Percentiles rank a stretch among this genome's conserved stretches.
phyloP scores from a whole-genome alignment of 2,329 filamentous ascomycete genomes.

The Fusarium heterosporum region DNA sequence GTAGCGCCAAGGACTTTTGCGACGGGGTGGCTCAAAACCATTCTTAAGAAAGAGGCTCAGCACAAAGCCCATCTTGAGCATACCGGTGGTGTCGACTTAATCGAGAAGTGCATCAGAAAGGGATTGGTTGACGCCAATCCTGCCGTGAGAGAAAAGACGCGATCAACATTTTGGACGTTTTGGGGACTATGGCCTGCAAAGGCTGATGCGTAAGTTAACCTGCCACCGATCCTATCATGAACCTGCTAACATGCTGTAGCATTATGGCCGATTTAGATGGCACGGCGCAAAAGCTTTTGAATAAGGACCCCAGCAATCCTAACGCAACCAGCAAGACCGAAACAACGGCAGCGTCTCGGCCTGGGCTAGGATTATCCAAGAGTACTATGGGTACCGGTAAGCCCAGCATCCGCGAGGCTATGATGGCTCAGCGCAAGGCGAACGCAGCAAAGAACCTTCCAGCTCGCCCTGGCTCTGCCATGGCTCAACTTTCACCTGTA shows the following conservation, averaged over 20 bases:
- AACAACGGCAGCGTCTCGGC: slow-evolving; percentile 58
- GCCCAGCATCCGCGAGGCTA: slow-evolving; percentile 81
- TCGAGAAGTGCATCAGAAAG: slow-evolving; percentile 91
- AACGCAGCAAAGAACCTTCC: slow-evolving; percentile 64
- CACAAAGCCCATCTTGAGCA: slow-evolving; percentile 89
- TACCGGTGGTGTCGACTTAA: slow-evolving; percentile 80
- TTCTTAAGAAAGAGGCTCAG: slow-evolving; percentile 79
- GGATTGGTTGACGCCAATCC: slow-evolving; percentile 91
- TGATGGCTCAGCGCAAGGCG: slow-evolving; percentile 83
- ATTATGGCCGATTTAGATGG: slow-evolving; percentile 83
- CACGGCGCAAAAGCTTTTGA: slow-evolving; percentile 81
- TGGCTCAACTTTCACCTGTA: slow-evolving; percentile 70
- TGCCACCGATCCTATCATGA: neutral
- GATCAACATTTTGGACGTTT: slow-evolving; percentile 89
- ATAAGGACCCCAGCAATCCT: slow-evolving; percentile 86
- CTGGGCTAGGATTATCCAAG: slow-evolving; percentile 71
- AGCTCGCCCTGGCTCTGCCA: slow-evolving; percentile 70
- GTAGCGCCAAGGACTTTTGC: slow-evolving; percentile 84
- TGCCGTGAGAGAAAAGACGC: slow-evolving; percentile 86
- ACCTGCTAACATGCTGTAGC: slow-evolving; percentile 56
- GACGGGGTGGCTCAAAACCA: slow-evolving; percentile 83
- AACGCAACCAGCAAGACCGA: slow-evolving; percentile 71
- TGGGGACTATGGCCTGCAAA: slow-evolving; percentile 79
- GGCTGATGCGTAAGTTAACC: slow-evolving; percentile 74
- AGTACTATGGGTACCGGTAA: slow-evolving; percentile 70